phyloP scores from a whole-genome alignment of 345 rosid species.

The Eucalyptus coolabah region DNA sequence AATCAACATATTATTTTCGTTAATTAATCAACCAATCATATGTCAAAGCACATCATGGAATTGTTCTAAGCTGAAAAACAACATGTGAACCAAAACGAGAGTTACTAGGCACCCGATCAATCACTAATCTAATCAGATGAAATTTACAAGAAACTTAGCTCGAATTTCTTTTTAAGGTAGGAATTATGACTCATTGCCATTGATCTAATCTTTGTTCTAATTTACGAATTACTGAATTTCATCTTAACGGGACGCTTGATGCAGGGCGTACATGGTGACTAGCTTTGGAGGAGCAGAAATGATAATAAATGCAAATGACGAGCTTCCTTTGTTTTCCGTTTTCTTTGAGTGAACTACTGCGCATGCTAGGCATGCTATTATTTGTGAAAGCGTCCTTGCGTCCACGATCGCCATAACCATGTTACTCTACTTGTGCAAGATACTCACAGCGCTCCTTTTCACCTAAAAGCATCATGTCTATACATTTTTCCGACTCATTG shows the following conservation, averaged over 20 bases:
- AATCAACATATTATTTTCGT: not conserved
- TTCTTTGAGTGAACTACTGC: not conserved
- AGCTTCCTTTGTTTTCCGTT: not conserved
- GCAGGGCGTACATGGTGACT: not conserved
- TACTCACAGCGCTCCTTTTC: not conserved
- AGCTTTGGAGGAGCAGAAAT: not conserved
- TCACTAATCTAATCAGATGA: not conserved
- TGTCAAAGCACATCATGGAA: not conserved
- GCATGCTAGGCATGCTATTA: not conserved
- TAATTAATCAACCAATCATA: not conserved
- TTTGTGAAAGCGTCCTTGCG: not conserved
- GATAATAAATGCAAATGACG: not conserved
- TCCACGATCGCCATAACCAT: not conserved
- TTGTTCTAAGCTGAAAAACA: not conserved
- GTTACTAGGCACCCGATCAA: not conserved
- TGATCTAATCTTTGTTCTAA: not conserved
- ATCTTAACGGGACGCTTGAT: not conserved
- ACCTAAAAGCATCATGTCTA: not conserved
- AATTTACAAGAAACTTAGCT: not conserved
- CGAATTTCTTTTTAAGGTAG: not conserved
- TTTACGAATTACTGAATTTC: not conserved
- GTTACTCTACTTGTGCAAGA: not conserved
- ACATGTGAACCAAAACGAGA: not conserved
- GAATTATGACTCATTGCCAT: not conserved
- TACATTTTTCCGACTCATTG: not conserved